Evolutionary conservation across 1,284 basidiomycete species (phyloP).

Genomic region (Microbotryum violaceum): DNA sequence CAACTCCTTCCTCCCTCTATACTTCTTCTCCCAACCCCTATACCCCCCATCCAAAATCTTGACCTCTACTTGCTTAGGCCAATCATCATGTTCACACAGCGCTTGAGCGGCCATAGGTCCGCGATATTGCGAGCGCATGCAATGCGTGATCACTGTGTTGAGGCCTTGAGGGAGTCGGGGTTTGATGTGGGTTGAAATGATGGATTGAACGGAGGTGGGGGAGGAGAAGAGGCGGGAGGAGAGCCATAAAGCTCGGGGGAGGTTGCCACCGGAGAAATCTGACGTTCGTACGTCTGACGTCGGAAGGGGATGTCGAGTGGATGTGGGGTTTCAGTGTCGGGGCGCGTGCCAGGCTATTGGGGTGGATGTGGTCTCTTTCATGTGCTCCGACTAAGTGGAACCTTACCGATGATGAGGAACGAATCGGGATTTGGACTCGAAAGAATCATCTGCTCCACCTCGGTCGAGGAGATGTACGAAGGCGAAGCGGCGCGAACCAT

Average conservation of each 20-base stretch:
- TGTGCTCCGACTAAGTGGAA: no score
- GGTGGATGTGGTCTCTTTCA: no score
- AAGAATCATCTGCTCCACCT: constrained; percentile 3
- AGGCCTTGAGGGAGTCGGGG: background rate
- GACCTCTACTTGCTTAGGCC: constrained; percentile 3
- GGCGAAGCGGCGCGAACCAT: background rate
- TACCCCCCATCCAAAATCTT: constrained; percentile 16
- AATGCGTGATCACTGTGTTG: constrained; percentile 10
- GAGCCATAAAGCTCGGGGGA: constrained; percentile 14
- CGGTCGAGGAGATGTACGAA: constrained; percentile 9
- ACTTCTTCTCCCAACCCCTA: constrained; percentile 10
- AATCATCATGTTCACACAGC: background rate
- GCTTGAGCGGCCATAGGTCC: constrained; percentile 19
- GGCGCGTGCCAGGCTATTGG: background rate
- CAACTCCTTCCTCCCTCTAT: constrained; percentile 8
- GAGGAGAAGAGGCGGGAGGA: background rate
- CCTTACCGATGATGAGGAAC: constrained; percentile 16
- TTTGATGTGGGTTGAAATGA: constrained; percentile 3
- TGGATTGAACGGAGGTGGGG: background rate
- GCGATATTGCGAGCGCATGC: constrained; percentile 23
- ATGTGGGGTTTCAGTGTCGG: background rate
- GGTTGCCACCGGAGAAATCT: constrained; percentile 20
- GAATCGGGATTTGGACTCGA: background rate
- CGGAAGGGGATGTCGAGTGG: no score
- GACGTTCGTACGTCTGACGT: constrained; percentile 13